Conservation (phyloP, 2,329 filamentous ascomycete species). For the Pyrenophora tritici-repentis region DNA sequence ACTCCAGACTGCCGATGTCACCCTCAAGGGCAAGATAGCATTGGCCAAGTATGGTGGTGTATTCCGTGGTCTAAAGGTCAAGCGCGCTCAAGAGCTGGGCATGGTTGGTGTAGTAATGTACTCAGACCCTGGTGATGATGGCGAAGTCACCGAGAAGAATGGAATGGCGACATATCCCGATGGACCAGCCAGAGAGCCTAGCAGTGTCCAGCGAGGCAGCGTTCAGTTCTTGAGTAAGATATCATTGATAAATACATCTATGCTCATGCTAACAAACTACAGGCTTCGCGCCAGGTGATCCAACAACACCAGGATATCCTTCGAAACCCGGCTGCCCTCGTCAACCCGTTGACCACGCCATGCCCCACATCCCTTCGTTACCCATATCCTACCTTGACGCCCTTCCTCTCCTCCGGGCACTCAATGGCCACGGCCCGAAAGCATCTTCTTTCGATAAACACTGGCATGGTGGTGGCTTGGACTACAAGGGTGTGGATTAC, state of each 20-base stretch:
- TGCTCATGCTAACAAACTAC: slow-evolving; percentile 13
- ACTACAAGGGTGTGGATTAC: slow-evolving; percentile 81
- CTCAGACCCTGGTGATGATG: slow-evolving; percentile 88
- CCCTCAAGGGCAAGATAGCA: slow-evolving; percentile 82
- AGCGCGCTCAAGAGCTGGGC: slow-evolving; percentile 86
- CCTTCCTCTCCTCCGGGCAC: slow-evolving; percentile 81
- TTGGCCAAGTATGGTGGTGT: slow-evolving; percentile 83
- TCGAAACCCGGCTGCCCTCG: slow-evolving; percentile 88
- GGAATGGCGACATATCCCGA: slow-evolving; percentile 80
- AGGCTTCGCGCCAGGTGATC: slow-evolving; percentile 70
- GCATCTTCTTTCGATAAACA: slow-evolving; percentile 72
- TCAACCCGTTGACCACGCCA: slow-evolving; percentile 69
- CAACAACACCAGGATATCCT: slow-evolving; percentile 91
- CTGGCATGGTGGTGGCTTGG: slow-evolving; percentile 75
- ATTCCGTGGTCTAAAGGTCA: slow-evolving; percentile 90
- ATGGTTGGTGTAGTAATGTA: slow-evolving; percentile 87
- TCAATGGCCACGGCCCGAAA: slow-evolving; percentile 86
- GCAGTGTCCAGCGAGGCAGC: slow-evolving; percentile 87
- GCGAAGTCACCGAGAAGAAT: slow-evolving; percentile 77
- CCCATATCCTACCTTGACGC: slow-evolving; percentile 90
- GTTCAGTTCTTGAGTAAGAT: slow-evolving; percentile 62
- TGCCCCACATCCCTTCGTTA: slow-evolving; percentile 84
- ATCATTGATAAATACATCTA: background rate
- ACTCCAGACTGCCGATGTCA: slow-evolving; percentile 73
- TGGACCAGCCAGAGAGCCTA: slow-evolving; percentile 85